Evolutionary conservation across 768 basidiomycete genomes (phyloP), one percentile per base, ranked within the genome.

Genomic region (Trametes cubensis): DNA sequence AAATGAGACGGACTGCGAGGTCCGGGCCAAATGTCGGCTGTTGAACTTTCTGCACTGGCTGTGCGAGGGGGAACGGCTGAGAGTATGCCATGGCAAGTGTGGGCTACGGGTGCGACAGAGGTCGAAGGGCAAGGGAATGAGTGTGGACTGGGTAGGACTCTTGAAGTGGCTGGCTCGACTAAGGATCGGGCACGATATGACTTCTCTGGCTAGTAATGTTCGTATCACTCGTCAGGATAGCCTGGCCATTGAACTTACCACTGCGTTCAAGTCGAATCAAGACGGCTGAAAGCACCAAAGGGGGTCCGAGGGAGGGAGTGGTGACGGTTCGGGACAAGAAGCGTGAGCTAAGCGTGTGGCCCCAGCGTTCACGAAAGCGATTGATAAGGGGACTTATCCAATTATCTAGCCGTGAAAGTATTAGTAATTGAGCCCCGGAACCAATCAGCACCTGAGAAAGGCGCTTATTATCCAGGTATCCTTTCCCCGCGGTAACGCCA

Each of bases 1-100:
- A 98, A 68, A 95, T 91, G 69, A 94, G 86, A 49, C 92, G 90
- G 66, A 94, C 89, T 52, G 90, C 86, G 60, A 94, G 82, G 76
- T 94, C 92, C 39, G 91, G 92, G 28, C 88, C 90, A 73, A 81
- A 92, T 20, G 83, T 83, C 14, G 82, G 83, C 66, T 84, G 83
- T 28, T 81, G 77, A 45, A 72, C 76, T 73, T 87, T 85, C 38
- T 75, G 76, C 54, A 77, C 79, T 38, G 83, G 81, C 40, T 75
- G 73, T 25, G 89, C 88, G 63, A 91, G 85, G 63, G 92, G 92
- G 61, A 93, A 94, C 11, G 91, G 90, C 74, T 92, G 88, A 57
- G 84, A 77, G 72, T 85, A 90, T 39, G 88, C 86, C 88, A 91
- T 81, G 66, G 68, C 62, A 67, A 49, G 56, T 64, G 63, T 64